Evolutionary conservation across 495 filamentous ascomycete species (phyloP).

Genomic region (Talaromyces adpressus): DNA sequence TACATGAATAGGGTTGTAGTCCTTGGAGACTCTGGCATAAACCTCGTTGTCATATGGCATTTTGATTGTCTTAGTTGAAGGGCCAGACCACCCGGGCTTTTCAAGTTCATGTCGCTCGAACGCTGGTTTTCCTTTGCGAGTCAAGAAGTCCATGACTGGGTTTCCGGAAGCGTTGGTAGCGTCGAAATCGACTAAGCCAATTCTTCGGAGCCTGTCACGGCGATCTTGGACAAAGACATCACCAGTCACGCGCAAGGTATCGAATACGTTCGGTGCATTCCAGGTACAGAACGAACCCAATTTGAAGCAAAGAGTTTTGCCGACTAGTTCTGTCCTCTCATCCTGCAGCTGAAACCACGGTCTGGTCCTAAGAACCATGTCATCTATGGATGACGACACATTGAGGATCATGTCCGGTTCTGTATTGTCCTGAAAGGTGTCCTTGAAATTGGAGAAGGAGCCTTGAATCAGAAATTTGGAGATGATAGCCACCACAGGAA

Average conservation of each 20-base stretch:
- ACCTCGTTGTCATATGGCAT: conserved; percentile 69
- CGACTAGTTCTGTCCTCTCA: conserved; percentile 70
- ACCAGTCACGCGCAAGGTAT: conserved; percentile 82
- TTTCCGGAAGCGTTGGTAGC: conserved; percentile 41
- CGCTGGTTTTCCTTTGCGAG: conserved; percentile 83
- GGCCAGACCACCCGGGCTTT: conserved; percentile 86
- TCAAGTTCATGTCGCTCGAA: conserved; percentile 97
- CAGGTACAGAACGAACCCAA: conserved; percentile 79
- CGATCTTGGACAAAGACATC: conserved; percentile 73
- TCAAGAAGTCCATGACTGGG: conserved; percentile 91
- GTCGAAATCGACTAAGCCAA: conserved; percentile 50
- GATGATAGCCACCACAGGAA: conserved; percentile 92
- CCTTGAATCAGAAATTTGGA: conserved; percentile 97
- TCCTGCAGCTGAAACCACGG: conserved; percentile 90
- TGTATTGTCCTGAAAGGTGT: conserved; percentile 94
- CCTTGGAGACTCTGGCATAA: conserved; percentile 92
- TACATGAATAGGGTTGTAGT: conserved; percentile 98
- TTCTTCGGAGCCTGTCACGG: conserved; percentile 91
- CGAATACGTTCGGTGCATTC: conserved; percentile 91
- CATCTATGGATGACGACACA: conserved; percentile 75
- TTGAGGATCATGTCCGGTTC: conserved; percentile 94
- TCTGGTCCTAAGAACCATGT: conserved; percentile 88
- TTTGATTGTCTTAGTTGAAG: conserved; percentile 82
- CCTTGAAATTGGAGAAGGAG: conserved; percentile 84
- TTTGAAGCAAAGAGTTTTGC: conserved; percentile 92